phyloP scores from a whole-genome alignment of 2,329 filamentous ascomycete genomes.

The Epichloe bromicola region DNA sequence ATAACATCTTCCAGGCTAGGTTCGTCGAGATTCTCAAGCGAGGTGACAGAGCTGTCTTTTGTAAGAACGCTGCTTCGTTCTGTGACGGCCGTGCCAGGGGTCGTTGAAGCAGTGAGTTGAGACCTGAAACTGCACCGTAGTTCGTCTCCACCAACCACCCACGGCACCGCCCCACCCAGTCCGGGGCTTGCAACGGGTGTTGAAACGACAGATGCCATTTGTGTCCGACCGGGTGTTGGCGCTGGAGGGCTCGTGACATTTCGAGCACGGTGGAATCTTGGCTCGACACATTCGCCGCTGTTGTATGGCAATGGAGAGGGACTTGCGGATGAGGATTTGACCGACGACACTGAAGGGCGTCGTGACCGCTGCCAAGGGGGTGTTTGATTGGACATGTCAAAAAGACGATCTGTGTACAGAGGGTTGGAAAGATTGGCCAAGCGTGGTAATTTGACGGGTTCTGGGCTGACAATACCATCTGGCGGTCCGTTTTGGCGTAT shows the following conservation, averaged over 20 bases:
- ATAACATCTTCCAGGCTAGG: slow-evolving; percentile 56
- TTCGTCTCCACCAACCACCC: slow-evolving; percentile 38
- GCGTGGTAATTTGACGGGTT: slow-evolving; percentile 16
- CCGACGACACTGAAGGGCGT: slow-evolving; percentile 35
- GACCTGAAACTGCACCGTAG: slow-evolving; percentile 43
- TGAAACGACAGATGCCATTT: slow-evolving; percentile 20
- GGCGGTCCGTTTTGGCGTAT: slow-evolving; percentile 26
- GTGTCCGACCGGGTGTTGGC: slow-evolving; percentile 14
- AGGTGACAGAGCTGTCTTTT: slow-evolving; percentile 64
- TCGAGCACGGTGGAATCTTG: slow-evolving; percentile 16
- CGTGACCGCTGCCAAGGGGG: slow-evolving; percentile 30
- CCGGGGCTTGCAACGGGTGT: slow-evolving; percentile 15
- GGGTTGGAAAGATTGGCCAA: slow-evolving; percentile 14
- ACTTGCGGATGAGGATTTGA: slow-evolving; percentile 31
- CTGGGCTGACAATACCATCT: slow-evolving; percentile 10
- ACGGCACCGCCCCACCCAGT: slow-evolving; percentile 27
- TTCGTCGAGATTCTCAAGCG: slow-evolving; percentile 40
- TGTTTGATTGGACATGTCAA: slow-evolving; percentile 17
- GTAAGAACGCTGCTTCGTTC: slow-evolving; percentile 74
- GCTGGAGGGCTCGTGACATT: slow-evolving; percentile 15
- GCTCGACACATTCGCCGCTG: slow-evolving; percentile 27
- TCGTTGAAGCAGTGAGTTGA: slow-evolving; percentile 39
- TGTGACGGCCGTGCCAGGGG: slow-evolving; percentile 52
- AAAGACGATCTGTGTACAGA: slow-evolving; percentile 16
- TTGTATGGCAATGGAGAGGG: slow-evolving; percentile 28